A percentile compares a stretch with the other conserved stretches of the same genome.
Conservation (phyloP, 2,329 filamentous ascomycete genomes). For the Monosporascus ibericus region DNA sequence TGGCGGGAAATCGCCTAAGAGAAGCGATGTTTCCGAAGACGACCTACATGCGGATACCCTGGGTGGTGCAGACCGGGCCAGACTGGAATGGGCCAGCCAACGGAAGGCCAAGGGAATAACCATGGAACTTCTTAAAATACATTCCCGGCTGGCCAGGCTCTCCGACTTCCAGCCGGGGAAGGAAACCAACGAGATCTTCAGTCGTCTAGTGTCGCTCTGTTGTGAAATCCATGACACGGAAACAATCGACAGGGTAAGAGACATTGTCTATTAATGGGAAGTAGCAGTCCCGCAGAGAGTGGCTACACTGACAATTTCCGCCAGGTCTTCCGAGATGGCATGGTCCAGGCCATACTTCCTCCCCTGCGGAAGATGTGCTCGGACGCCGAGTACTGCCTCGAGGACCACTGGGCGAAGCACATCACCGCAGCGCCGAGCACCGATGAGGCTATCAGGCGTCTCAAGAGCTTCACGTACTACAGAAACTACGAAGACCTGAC, state of each 20-base stretch:
- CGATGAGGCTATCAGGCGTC: conserved; percentile 12
- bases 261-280: background rate
- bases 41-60: too few species aligned
- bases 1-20: too few species aligned
- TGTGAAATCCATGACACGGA: background rate
- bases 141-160: background rate
- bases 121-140: background rate
- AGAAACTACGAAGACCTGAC: conserved; percentile 43
- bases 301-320: background rate
- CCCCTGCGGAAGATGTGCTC: conserved; percentile 36
- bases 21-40: too few species aligned
- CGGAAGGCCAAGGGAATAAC: background rate
- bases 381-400: conserved; percentile 37
- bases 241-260: background rate
- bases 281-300: background rate
- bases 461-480: conserved; percentile 41
- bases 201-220: background rate
- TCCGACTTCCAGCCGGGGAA: too few species aligned
- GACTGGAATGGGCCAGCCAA: background rate
- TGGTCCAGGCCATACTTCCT: conserved; percentile 26
- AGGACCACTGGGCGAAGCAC: conserved; percentile 35
- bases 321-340: conserved; percentile 28
- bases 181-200: background rate
- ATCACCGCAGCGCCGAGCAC: conserved; percentile 20
- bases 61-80: too few species aligned